Base-by-base conservation (phyloP, 2,329 filamentous ascomycete species). In the Claviceps sorghi region DNA sequence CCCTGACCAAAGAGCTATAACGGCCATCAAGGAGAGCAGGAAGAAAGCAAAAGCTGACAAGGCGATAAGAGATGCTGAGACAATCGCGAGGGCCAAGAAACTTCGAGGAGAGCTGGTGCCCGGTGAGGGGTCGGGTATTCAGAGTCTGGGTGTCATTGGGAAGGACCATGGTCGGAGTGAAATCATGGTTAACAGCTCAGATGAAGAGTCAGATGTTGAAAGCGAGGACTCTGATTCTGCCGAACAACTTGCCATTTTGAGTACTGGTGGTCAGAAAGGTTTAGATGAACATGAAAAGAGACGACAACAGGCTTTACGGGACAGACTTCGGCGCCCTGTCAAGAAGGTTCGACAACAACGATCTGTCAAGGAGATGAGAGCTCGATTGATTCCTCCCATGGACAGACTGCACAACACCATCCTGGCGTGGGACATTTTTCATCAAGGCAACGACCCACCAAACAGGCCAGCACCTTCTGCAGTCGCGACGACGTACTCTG, bases 341-440 rank as follows among this genome's bases (percentile, higher is more conserved):
- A 91, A 88, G 69, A 95, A 96, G 70, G 73, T 80, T 58, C 86
- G 88, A 64, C 79, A 88, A 50, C 75, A 84, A 56, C 81, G 91
- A 49, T 91, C 89, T 17, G 81, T 84, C 46, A 95, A 95, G 67
- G 93, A 98, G 68, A 91, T 96, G 81, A 84, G 91, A 59, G 91
- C 93, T 57, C 84, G 93, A 56, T 75, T 98, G 54, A 86, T 90
- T 34, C 93, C 94, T 8, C 88, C 94, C 58, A 84, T 98, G 69
- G 84, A 88, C 40, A 76, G 80, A 17, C 71, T 98, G 32, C 93
- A 97, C 64, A 83, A 86, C 60, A 84, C 84, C 19, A 88, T 98
- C 49, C 78, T 98, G 3, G 79, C 85, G 52, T 98, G 93, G 93
- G 87, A 98, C 58, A 95, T 94, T 58, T 98, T 96, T 66, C 86